Base-by-base conservation (phyloP, 441 rosid genomes). In the Jatropha multifida region DNA sequence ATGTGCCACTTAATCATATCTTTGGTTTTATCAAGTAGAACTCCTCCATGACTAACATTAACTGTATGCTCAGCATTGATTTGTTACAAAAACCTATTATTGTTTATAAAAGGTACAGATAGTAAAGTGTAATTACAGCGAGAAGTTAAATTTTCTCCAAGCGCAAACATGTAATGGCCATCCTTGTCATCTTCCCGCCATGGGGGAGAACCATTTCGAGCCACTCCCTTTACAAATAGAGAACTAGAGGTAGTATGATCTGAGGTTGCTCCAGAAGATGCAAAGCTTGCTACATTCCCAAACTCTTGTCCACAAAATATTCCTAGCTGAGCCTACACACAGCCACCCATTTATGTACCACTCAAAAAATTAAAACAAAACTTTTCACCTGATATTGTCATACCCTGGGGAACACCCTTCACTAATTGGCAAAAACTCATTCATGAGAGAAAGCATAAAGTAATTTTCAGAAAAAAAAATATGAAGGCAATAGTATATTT, bases 291-390 rank as follows among this genome's bases (percentile, higher is more conserved):
- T 80, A 88, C 73, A 85, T 83, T 86, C 72, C 94, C 96, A 92
- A 89, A 85, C 85, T 91, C 97, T 88, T 89, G 95, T 77, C 89
- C 96, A 91, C 86, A 90, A 86, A 88, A 88, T 80, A 87, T 85
- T 84, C 91, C 96, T 90, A 92, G 96, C 95, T 92, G 97, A 87
- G 89, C 98, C 98, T 94, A 94, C 97, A 92, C 85, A 90, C 86
- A 90, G 80, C 83, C 89, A 88, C 72, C 75, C 87, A 86, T 92
- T 84, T 87, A 92, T 83, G 91, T 72, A 88, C 89, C 92, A 88
- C 88, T 80, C 77, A 86, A 86, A 76, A 78, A 65, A 82, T 78
- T 68, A 76, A 74, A 82, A 71, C 65, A 86, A 76, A 83, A 72
- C 42, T 75, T 56, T 76, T 78, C 80, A 77, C 77, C 64, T 40